phyloP scores from a whole-genome alignment of 2,329 filamentous ascomycete species.

The Mollisia scopiformis region DNA sequence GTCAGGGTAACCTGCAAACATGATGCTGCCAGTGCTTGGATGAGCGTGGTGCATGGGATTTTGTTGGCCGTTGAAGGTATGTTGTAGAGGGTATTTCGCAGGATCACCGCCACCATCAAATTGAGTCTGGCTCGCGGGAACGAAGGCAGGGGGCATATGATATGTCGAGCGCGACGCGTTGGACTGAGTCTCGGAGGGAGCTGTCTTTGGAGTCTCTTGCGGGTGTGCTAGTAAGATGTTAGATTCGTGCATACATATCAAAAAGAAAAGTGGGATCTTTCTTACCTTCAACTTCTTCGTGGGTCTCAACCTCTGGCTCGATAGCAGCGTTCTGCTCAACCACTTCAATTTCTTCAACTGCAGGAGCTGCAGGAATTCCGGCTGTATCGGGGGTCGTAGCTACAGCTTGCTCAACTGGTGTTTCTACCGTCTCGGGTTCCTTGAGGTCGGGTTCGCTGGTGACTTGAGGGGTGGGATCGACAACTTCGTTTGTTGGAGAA shows the following conservation, averaged over 20 bases:
- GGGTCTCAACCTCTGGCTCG: constrained; percentile 16
- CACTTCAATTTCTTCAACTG: too few species aligned
- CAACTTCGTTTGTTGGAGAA: constrained; percentile 15
- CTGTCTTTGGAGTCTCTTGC: constrained; percentile 23
- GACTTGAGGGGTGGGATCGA: constrained; percentile 13
- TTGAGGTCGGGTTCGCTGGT: constrained; percentile 22
- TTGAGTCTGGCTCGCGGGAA: constrained; percentile 37
- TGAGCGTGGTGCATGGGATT: constrained; percentile 52
- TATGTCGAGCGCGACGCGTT: constrained; percentile 37
- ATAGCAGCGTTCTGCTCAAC: constrained; percentile 11
- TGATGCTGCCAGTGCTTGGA: constrained; percentile 56
- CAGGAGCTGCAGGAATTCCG: not conserved
- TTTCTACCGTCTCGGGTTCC: constrained; percentile 12
- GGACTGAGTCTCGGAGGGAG: constrained; percentile 30
- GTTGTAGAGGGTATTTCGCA: constrained; percentile 23
- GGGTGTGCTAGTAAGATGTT: constrained; percentile 19
- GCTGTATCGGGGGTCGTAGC: constrained; percentile 10
- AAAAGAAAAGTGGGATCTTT: constrained; percentile 2
- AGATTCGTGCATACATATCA: not conserved
- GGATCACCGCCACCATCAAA: constrained; percentile 9
- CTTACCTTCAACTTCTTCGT: constrained; percentile 26
- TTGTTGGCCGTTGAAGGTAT: constrained; percentile 30
- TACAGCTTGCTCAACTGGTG: constrained; percentile 5
- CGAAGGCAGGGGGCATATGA: constrained; percentile 48
- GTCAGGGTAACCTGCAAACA: constrained; percentile 57